These are phyloP conservation scores for Lactifluus volemus DNA, from an alignment of 768 basidiomycete genomes.

Conservation along the genomic window DNA sequence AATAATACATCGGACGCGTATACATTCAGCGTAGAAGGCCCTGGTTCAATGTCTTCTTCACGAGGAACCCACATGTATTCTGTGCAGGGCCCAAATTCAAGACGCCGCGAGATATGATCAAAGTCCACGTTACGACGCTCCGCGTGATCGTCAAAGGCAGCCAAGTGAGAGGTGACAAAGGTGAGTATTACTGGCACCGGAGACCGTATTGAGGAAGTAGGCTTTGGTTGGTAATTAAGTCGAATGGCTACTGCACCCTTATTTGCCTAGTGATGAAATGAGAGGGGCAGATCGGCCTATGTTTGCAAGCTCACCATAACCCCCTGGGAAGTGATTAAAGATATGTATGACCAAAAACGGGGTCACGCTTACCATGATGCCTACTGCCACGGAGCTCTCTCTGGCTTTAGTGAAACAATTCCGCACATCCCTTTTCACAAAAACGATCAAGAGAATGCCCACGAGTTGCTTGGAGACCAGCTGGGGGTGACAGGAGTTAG, in stretches of 20 bases:
- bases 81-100: constrained; percentile 39
- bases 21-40: background rate
- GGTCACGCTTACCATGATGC: constrained; percentile 52
- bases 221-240: constrained; percentile 43
- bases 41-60: constrained; percentile 2
- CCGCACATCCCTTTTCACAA: constrained; percentile 48
- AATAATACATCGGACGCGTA: constrained; percentile 16
- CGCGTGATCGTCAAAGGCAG: constrained; percentile 73
- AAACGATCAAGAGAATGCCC: constrained; percentile 67
- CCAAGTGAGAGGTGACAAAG: constrained; percentile 77
- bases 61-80: constrained; percentile 14
- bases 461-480: constrained; percentile 72
- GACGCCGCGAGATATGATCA: constrained; percentile 52
- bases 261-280: constrained; percentile 51
- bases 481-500: constrained; percentile 28
- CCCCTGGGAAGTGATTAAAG: background rate
- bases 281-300: background rate
- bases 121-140: constrained; percentile 71
- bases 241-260: constrained; percentile 72
- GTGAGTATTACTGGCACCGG: constrained; percentile 45
- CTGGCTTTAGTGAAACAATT: constrained; percentile 45
- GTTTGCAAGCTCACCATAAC: background rate
- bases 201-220: constrained; percentile 19
- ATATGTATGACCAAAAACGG: background rate
- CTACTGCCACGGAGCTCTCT: constrained; percentile 51